phyloP scores from a whole-genome alignment of 148 eudicot genomes.

The Silene conica region DNA sequence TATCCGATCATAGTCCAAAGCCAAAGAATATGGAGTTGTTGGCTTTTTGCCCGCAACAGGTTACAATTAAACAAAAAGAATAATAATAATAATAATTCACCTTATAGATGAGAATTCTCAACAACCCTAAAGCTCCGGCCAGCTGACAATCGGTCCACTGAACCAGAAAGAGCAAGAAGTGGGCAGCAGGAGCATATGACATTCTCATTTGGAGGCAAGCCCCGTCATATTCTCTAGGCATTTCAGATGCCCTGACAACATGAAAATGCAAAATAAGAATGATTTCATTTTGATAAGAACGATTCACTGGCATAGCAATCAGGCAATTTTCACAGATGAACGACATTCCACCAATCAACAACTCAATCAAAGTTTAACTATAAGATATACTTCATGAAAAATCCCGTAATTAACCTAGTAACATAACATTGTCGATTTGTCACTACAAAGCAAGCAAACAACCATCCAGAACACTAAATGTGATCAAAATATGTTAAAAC shows the following conservation, averaged over 20 bases:
- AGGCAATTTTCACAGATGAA: neutral
- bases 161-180: constrained; percentile 85
- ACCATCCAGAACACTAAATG: neutral
- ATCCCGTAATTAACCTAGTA: neutral
- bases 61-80: neutral
- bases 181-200: constrained; percentile 98
- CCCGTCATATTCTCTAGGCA: constrained; percentile 86
- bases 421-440: neutral
- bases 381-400: neutral
- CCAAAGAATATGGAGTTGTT: too few relatives aligned
- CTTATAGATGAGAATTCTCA: constrained; percentile 86
- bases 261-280: neutral
- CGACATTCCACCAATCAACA: neutral
- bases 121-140: constrained; percentile 87
- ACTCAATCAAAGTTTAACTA: neutral
- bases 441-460: neutral
- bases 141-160: constrained; percentile 97
- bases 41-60: neutral
- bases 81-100: constrained; percentile 24
- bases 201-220: constrained; percentile 96
- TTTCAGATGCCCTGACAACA: constrained; percentile 71
- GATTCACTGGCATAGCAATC: constrained; percentile 17
- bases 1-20: too few relatives aligned
- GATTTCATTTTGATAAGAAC: constrained; percentile 2
- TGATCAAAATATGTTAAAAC: neutral